Base-by-base conservation (phyloP, 805 yeast species). In the Metschnikowia matae region DNA sequence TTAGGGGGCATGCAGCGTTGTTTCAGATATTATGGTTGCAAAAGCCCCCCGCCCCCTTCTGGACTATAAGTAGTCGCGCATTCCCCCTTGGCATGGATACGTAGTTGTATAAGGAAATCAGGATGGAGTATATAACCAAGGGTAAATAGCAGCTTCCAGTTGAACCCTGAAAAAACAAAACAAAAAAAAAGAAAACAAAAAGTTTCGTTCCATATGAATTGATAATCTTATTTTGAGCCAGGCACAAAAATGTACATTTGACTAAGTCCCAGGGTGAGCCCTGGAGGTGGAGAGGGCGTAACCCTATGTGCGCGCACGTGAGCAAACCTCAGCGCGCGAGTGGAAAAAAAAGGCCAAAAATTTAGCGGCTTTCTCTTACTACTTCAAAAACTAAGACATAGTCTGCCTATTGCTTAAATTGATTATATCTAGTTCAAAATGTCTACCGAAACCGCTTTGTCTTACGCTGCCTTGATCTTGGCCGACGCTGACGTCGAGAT, bases 381-480 rank as follows among this genome's bases (percentile, higher is more conserved):
- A 48, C 47, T 54, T 61, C 50, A 53, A 50, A 48, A 66, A 72
- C 74, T 70, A 71, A 73, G 76, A 70, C 41, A 66, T 74, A 74
- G 78, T 74, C 78, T 71, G 78, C 78, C 65, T 59, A 62, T 65
- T 56, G 78, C 77, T 73, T 73, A 74, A 73, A 70, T 62, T 63
- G 78, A 74, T 74, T 74, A 74, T 68, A 66, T 72, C 78, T 74
- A 73, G 77, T 73, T 68, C 57, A 63, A 48, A 64, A 74, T 74
- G 78, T 73, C 78, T 62, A 65, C 68, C 61, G 78, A 74, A 71
- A 64, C 77, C 52, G 75, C 77, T 65, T 71, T 74, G 65, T 73
- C 78, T 49, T 74, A 74, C 74, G 78, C 78, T 54, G 77, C 78
- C 61, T 73, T 74, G 65, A 72, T 74, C 71, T 71, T 74, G 66